Percentiles rank a stretch among this genome's conserved stretches.
phyloP scores from a whole-genome alignment of 495 filamentous ascomycete species.

The Aspergillus sclerotiicarbonarius region DNA sequence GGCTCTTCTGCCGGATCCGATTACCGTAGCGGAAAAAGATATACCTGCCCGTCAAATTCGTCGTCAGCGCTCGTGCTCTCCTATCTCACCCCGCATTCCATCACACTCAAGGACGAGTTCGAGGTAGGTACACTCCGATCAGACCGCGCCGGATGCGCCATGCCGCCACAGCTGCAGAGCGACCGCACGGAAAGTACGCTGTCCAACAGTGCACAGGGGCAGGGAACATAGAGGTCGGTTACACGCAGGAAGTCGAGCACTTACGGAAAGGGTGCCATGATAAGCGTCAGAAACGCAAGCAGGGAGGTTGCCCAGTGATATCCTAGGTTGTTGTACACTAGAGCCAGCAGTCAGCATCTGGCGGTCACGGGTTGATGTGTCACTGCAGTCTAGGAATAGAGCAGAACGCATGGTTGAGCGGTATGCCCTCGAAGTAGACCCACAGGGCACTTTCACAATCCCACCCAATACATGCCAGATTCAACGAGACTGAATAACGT shows the following conservation, averaged over 20 bases:
- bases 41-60: slow-evolving; percentile 37
- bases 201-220: slow-evolving; percentile 3
- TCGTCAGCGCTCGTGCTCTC: not conserved
- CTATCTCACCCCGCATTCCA: not conserved
- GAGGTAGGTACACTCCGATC: not conserved
- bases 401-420: no score
- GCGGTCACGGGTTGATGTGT: slow-evolving; percentile 12
- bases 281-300: slow-evolving; percentile 66
- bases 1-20: slow-evolving; percentile 50
- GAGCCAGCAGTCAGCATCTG: slow-evolving; percentile 29
- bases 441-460: not conserved
- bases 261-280: slow-evolving; percentile 68
- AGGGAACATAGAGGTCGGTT: slow-evolving; percentile 9
- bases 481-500: slow-evolving; percentile 24
- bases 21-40: slow-evolving; percentile 64
- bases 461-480: not conserved
- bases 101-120: not conserved
- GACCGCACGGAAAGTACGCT: slow-evolving; percentile 10
- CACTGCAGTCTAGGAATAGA: not conserved
- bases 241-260: slow-evolving; percentile 20
- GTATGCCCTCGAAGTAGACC: not conserved
- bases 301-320: slow-evolving; percentile 72
- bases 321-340: slow-evolving; percentile 65
- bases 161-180: slow-evolving; percentile 14
- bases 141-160: slow-evolving; percentile 11